Evolutionary conservation across 192 early-diverging fungal genomes (phyloP), one percentile per base, ranked within the genome.

Genomic region (Coemansia reversa): DNA sequence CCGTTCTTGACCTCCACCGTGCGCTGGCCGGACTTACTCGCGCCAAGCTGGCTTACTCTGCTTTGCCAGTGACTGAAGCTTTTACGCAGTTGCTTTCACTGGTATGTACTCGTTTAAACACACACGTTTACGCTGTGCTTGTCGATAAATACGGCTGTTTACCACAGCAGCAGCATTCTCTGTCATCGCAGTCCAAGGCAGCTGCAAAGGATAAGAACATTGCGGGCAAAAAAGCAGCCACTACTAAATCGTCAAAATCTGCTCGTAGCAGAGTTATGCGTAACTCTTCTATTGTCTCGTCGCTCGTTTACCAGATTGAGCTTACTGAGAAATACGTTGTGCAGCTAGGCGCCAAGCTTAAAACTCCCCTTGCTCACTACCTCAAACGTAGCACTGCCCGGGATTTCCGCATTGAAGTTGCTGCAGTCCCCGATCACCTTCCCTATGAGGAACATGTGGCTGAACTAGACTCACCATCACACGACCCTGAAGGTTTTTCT

Each of bases 361-460:
- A 89, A 52, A 85, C 88, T 0, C 83, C 91, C 47, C 54, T 94
- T 45, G 88, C 89, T 29, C 87, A 91, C 50, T 87, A 90, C 58
- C 82, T 93, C 65, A 87, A 90, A 60, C 78, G 90, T 22, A 90
- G 91, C 65, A 92, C 90, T 0, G 87, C 89, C 2, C 79, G 90
- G 32, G 92, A 94, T 51, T 94, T 94, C 50, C 83, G 78, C 49
- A 91, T 94, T 59, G 75, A 88, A 24, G 42, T 70, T 75, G 52
- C 78, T 75, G 49, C 58, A 68, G 12, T 80, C 82, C 63, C 70
- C 3, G 66, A 58, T 0, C 39, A 51, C 1, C 30, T 57, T 32
- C 16, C 12, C 2, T 25, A 42, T 42, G 57, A 24, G 20, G 23
- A 32, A 12, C 11, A 23, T 16, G 2, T 8, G 19, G 20, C 11